Conservation (phyloP, 768 basidiomycete genomes). For the Lepiota subincarnata region DNA sequence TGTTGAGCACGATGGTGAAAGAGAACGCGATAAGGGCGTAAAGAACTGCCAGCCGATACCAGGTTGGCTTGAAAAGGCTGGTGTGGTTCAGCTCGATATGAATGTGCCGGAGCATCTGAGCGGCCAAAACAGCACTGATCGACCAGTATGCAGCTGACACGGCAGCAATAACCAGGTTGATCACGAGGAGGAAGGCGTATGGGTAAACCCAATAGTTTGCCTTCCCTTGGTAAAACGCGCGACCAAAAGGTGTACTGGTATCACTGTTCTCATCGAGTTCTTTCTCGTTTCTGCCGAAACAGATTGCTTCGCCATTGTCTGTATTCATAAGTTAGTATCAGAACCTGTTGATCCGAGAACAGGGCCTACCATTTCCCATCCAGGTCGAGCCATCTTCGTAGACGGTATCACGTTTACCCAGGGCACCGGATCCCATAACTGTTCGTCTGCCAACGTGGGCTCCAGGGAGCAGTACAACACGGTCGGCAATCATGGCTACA, state of each 20-base stretch:
- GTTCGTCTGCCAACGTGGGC: constrained; percentile 34
- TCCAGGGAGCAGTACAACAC: constrained; percentile 42
- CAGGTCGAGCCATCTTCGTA: constrained; percentile 43
- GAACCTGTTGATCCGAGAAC: not conserved
- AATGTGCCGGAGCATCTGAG: constrained; percentile 32
- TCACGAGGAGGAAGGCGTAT: constrained; percentile 29
- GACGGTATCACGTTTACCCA: constrained; percentile 34
- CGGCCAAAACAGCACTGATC: constrained; percentile 32
- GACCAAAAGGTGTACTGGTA: constrained; percentile 38
- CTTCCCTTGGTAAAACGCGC: constrained; percentile 37
- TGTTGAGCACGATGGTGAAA: constrained; percentile 34
- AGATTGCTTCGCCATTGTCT: constrained; percentile 39
- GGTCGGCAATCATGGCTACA: constrained; percentile 47
- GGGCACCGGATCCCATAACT: constrained; percentile 46
- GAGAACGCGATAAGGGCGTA: constrained; percentile 35
- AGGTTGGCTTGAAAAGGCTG: constrained; percentile 29
- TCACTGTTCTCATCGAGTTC: constrained; percentile 21
- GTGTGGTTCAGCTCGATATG: constrained; percentile 27
- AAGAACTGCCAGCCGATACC: constrained; percentile 36
- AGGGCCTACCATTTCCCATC: constrained; percentile 40
- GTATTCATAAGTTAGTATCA: not conserved
- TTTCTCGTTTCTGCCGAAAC: constrained; percentile 25
- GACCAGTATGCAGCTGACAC: constrained; percentile 40
- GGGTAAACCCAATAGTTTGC: constrained; percentile 39
- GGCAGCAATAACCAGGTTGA: constrained; percentile 33